phyloP scores from a whole-genome alignment of 805 yeast species.

The Kazachstania psychrophila region DNA sequence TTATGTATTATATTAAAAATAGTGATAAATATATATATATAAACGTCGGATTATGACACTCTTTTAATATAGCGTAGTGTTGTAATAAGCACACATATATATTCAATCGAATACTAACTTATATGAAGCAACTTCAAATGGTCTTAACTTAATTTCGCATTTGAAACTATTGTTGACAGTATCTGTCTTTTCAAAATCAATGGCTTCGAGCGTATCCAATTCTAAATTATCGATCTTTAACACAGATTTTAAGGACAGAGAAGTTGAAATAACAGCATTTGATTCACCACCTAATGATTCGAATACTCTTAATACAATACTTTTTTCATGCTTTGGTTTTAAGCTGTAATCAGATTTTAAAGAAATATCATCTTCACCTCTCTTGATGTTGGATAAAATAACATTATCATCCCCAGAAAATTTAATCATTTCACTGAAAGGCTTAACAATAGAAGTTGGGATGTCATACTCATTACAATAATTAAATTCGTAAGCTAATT shows the following conservation, averaged over 20 bases:
- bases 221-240: conserved; percentile 53
- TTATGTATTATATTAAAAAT: too few relatives aligned
- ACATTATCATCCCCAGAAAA: conserved; percentile 48
- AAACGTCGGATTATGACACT: too few relatives aligned
- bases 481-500: conserved; percentile 73
- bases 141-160: conserved; percentile 44
- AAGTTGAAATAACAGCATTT: conserved; percentile 41
- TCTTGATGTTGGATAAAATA: conserved; percentile 66
- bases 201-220: conserved; percentile 35
- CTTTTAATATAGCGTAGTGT: too few relatives aligned
- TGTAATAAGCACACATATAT: too few relatives aligned
- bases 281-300: conserved; percentile 82
- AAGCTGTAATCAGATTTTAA: conserved; percentile 40
- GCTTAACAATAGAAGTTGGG: conserved; percentile 9
- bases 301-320: conserved; percentile 65
- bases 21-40: too few relatives aligned
- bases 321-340: conserved; percentile 36
- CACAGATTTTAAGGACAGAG: conserved; percentile 39
- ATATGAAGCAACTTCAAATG: conserved; percentile 64
- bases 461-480: conserved; percentile 31
- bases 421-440: conserved; percentile 26
- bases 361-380: conserved; percentile 76
- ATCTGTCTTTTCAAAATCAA: conserved; percentile 25
- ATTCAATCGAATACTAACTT: conserved; percentile 17
- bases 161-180: conserved; percentile 32